A percentile compares a stretch with the other conserved stretches of the same genome.
These are phyloP conservation scores for Sugiyamaella neomexicana DNA, from an alignment of 1,139 yeast species.

Conservation along the genomic window DNA sequence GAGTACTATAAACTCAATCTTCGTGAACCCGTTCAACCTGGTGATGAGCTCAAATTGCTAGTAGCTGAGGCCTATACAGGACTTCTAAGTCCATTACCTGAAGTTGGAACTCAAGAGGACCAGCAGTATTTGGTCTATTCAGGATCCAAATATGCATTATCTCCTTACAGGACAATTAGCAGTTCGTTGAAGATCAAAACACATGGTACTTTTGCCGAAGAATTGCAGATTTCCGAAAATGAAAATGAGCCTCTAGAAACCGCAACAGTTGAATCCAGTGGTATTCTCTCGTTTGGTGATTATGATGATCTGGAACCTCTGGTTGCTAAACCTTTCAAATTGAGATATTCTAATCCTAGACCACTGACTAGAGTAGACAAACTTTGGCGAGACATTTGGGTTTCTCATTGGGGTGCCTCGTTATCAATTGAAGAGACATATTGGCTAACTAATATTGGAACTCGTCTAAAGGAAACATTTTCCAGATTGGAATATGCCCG, in stretches of 20 bases:
- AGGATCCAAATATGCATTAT: constrained; percentile 57
- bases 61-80: constrained; percentile 57
- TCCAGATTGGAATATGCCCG: constrained; percentile 76
- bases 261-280: constrained; percentile 31
- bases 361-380: constrained; percentile 64
- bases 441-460: constrained; percentile 76
- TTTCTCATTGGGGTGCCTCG: constrained; percentile 69
- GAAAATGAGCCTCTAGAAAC: constrained; percentile 23
- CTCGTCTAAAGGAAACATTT: constrained; percentile 60
- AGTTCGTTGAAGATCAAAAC: constrained; percentile 50
- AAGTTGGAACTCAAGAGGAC: constrained; percentile 57
- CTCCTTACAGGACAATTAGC: constrained; percentile 61
- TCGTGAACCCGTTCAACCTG: constrained; percentile 69
- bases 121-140: constrained; percentile 59
- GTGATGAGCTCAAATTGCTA: constrained; percentile 50
- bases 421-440: constrained; percentile 79
- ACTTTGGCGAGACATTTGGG: constrained; percentile 78
- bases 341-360: constrained; percentile 63
- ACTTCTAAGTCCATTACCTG: constrained; percentile 62
- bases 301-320: constrained; percentile 49
- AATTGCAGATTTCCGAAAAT: constrained; percentile 22
- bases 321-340: constrained; percentile 50
- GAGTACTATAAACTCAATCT: constrained; percentile 52
- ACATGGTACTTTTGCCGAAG: constrained; percentile 26
- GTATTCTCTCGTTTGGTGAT: constrained; percentile 60